Evolutionary conservation across 768 basidiomycete species (phyloP).

Genomic region (Roridomyces roridus): DNA sequence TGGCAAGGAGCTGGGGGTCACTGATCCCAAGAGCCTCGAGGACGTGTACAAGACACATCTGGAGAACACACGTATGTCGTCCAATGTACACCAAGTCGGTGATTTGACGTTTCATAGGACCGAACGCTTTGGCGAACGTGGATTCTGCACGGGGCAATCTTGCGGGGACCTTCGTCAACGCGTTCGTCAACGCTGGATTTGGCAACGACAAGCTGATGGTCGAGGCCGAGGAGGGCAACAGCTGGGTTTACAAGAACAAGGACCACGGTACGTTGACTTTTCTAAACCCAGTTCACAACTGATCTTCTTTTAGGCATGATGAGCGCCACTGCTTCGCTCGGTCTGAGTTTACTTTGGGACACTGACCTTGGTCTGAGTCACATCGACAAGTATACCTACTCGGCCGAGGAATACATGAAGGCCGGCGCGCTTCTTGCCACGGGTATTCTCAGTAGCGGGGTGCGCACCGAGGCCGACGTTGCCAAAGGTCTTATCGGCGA

Average conservation of each 20-base stretch:
- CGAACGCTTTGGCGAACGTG: conserved; percentile 73
- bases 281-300: neutral
- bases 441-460: conserved; percentile 87
- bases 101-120: conserved; percentile 45
- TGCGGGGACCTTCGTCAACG: conserved; percentile 97
- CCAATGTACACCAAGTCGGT: too few relatives aligned
- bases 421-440: conserved; percentile 95
- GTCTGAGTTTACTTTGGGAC: conserved; percentile 94
- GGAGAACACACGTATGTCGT: conserved; percentile 77
- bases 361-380: conserved; percentile 92
- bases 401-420: conserved; percentile 96
- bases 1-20: conserved; percentile 91
- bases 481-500: conserved; percentile 91
- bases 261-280: conserved; percentile 76
- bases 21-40: conserved; percentile 89
- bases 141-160: conserved; percentile 95
- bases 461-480: conserved; percentile 92
- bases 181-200: conserved; percentile 98
- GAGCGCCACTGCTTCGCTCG: conserved; percentile 94
- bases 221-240: conserved; percentile 92
- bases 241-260: conserved; percentile 99
- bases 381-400: conserved; percentile 98
- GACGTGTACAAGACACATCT: conserved; percentile 98
- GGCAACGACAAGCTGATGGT: conserved; percentile 99
- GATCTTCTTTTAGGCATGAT: conserved; percentile 74